Conservation (phyloP, 495 filamentous ascomycete species). For the Amphirosellinia nigrospora region DNA sequence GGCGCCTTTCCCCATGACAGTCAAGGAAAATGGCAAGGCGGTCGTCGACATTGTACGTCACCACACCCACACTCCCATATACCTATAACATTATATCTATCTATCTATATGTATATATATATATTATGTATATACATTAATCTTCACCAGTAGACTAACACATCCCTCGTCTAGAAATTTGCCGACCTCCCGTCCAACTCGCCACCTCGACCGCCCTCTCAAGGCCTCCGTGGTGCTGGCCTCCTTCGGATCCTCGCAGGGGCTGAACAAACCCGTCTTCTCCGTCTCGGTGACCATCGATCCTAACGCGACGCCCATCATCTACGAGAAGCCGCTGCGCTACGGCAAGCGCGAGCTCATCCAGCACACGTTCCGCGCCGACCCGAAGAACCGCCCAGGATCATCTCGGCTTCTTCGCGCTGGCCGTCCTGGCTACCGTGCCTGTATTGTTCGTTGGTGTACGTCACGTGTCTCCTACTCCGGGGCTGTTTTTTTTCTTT, state of each 20-base stretch:
- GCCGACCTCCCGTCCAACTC: constrained; percentile 87
- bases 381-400: constrained; percentile 78
- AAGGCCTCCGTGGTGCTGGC: constrained; percentile 80
- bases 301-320: constrained; percentile 62
- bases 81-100: background rate
- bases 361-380: constrained; percentile 85
- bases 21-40: constrained; percentile 88
- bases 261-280: constrained; percentile 73
- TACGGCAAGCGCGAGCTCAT: constrained; percentile 86
- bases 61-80: background rate
- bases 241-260: constrained; percentile 78
- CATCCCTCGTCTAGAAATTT: constrained; percentile 64
- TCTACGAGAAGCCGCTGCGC: constrained; percentile 69
- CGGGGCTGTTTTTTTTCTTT: background rate
- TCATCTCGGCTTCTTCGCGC: constrained; percentile 81
- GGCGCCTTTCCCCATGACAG: constrained; percentile 82
- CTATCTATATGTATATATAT: background rate
- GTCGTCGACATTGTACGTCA: constrained; percentile 78
- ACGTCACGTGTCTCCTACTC: constrained; percentile 42
- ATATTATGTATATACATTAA: background rate
- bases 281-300: constrained; percentile 62
- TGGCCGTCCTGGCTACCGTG: constrained; percentile 71
- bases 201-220: constrained; percentile 68
- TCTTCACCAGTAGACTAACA: background rate
- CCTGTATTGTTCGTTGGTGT: constrained; percentile 74